Evolutionary conservation across 2,329 filamentous ascomycete species (phyloP).

Genomic region (Plenodomus biglobosus): DNA sequence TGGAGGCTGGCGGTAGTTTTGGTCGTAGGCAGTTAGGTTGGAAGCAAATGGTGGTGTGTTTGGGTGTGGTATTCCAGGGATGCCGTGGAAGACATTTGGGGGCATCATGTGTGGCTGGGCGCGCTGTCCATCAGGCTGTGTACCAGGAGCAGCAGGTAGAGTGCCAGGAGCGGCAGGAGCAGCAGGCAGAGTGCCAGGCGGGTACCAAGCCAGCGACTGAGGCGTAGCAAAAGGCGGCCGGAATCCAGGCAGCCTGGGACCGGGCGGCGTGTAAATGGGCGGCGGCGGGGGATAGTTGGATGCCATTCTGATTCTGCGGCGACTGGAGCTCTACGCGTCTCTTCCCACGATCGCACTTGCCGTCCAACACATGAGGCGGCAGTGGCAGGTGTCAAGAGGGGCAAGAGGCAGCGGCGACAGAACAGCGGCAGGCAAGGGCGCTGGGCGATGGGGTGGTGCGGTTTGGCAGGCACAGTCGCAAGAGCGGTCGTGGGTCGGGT

Average conservation of each 20-base stretch:
- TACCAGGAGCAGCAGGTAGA: constrained; percentile 5
- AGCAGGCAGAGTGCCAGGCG: too few species aligned
- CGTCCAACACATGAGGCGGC: constrained; percentile 18
- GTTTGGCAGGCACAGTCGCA: not conserved
- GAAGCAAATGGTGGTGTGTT: constrained; percentile 18
- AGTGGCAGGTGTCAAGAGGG: not conserved
- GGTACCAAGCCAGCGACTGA: too few species aligned
- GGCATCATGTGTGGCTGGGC: constrained; percentile 12
- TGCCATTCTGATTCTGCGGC: constrained; percentile 24
- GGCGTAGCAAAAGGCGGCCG: too few species aligned
- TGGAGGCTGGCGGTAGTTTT: constrained; percentile 28
- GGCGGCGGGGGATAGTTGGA: constrained; percentile 32
- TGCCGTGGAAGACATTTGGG: constrained; percentile 16
- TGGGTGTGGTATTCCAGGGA: constrained; percentile 11
- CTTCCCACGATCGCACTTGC: constrained; percentile 12
- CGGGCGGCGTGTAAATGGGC: constrained; percentile 19
- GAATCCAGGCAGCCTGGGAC: too few species aligned
- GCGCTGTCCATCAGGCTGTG: not conserved
- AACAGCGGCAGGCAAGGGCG: not conserved
- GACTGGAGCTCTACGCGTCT: constrained; percentile 18
- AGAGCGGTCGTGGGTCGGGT: not conserved
- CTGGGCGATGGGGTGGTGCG: not conserved
- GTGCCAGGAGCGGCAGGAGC: too few species aligned
- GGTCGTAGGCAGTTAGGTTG: constrained; percentile 26
- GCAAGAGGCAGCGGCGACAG: constrained; percentile 5